Conservation (phyloP, 768 basidiomycete genomes). For the Cystoderma amianthinum region DNA sequence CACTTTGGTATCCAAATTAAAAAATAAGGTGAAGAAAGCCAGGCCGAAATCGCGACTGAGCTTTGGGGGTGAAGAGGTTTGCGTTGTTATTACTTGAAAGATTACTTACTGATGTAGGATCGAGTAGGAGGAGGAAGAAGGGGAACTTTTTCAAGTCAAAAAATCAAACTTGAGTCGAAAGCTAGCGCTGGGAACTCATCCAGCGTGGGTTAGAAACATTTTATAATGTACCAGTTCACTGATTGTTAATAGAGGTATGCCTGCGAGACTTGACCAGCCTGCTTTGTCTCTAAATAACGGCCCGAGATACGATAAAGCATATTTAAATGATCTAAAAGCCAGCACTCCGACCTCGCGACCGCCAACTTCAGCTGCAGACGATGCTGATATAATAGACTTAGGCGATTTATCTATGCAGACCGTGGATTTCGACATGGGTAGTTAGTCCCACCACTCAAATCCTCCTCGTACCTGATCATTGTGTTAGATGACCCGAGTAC, state of each 20-base stretch:
- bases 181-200: slow-evolving; percentile 46
- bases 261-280: slow-evolving; percentile 47
- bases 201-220: slow-evolving; percentile 30
- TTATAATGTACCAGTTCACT: neutral
- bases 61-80: slow-evolving; percentile 71
- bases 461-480: neutral
- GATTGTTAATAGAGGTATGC: slow-evolving; percentile 27
- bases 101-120: slow-evolving; percentile 18
- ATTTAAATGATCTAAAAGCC: slow-evolving; percentile 75
- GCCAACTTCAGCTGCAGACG: slow-evolving; percentile 24
- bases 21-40: slow-evolving; percentile 61
- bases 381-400: slow-evolving; percentile 39
- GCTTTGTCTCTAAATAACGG: slow-evolving; percentile 44
- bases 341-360: slow-evolving; percentile 58
- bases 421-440: slow-evolving; percentile 18
- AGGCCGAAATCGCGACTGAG: slow-evolving; percentile 67
- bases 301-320: slow-evolving; percentile 65
- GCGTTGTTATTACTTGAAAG: slow-evolving; percentile 13
- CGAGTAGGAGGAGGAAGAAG: slow-evolving; percentile 40
- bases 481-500: slow-evolving; percentile 25
- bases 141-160: slow-evolving; percentile 71
- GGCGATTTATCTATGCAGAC: slow-evolving; percentile 30
- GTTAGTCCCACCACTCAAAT: neutral
- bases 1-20: slow-evolving; percentile 57
- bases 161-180: slow-evolving; percentile 74